These are phyloP conservation scores for Solanum chiquidenum DNA, from an alignment of 257 asterid species.

Conservation along the genomic window DNA sequence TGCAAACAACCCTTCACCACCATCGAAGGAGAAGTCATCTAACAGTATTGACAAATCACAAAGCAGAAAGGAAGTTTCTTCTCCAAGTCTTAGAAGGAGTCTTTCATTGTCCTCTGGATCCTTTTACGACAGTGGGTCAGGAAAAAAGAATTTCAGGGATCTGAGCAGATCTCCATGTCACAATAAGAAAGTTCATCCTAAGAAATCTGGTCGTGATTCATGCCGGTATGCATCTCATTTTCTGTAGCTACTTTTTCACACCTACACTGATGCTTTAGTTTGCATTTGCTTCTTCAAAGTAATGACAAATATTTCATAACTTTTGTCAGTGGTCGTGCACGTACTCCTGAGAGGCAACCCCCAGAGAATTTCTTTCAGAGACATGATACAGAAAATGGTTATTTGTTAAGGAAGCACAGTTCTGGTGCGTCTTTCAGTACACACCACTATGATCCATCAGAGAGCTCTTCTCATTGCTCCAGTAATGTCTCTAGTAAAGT, in stretches of 20 bases:
- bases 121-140: slow-evolving; percentile 35
- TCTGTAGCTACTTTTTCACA: not conserved
- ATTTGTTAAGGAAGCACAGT: slow-evolving; percentile 33
- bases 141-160: slow-evolving; percentile 22
- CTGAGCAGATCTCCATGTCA: slow-evolving; percentile 51
- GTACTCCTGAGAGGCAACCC: slow-evolving; percentile 73
- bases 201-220: slow-evolving; percentile 38
- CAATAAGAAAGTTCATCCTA: slow-evolving; percentile 33
- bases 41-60: slow-evolving; percentile 31
- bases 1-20: slow-evolving; percentile 38
- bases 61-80: slow-evolving; percentile 30
- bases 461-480: slow-evolving; percentile 63
- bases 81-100: slow-evolving; percentile 79
- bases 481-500: slow-evolving; percentile 70
- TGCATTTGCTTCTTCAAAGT: not conserved
- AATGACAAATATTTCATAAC: not conserved
- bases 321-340: slow-evolving; percentile 40
- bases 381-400: slow-evolving; percentile 20
- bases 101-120: slow-evolving; percentile 77
- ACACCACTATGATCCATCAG: slow-evolving; percentile 56
- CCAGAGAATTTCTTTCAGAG: slow-evolving; percentile 26
- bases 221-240: slow-evolving; percentile 35
- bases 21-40: slow-evolving; percentile 45
- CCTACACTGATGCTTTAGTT: not conserved
- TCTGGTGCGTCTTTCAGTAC: slow-evolving; percentile 20